These are phyloP conservation scores for Aspergillus sp. DNA, from an alignment of 2,329 filamentous ascomycete genomes.

Conservation along the genomic window DNA sequence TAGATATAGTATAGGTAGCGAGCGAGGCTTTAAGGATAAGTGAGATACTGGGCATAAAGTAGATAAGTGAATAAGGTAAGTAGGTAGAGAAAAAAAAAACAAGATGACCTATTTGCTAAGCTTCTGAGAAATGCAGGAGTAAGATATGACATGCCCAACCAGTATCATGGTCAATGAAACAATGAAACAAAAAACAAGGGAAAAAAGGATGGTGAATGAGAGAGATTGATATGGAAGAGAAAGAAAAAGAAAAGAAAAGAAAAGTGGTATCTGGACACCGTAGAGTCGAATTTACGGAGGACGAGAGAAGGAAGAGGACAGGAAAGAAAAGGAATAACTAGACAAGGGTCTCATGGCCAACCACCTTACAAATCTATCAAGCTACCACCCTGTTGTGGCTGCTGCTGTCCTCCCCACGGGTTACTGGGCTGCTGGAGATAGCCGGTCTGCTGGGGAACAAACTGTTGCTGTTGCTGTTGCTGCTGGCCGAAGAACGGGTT, in stretches of 20 bases:
- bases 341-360: conserved; percentile 4
- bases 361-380: conserved; percentile 58
- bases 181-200: conserved; percentile 1
- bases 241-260: not conserved
- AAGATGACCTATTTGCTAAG: conserved; percentile 1
- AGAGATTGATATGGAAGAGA: not conserved
- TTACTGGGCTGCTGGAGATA: conserved; percentile 50
- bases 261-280: conserved; percentile 18
- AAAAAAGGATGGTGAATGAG: not conserved
- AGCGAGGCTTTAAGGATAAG: not conserved
- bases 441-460: conserved; percentile 48
- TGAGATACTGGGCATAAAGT: not conserved
- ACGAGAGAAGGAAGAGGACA: conserved; percentile 2
- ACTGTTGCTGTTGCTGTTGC: conserved; percentile 53
- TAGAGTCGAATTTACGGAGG: conserved; percentile 12
- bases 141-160: conserved; percentile 9
- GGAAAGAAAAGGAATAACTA: conserved; percentile 2
- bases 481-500: conserved; percentile 81
- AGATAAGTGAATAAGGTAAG: not conserved
- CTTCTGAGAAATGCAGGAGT: conserved; percentile 1
- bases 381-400: conserved; percentile 52
- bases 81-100: not conserved
- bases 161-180: conserved; percentile 7
- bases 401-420: conserved; percentile 54
- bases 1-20: not conserved